Percentiles rank a stretch among this genome's conserved stretches.
Conservation (phyloP, 768 basidiomycete species). For the Albatrellus ellisii region DNA sequence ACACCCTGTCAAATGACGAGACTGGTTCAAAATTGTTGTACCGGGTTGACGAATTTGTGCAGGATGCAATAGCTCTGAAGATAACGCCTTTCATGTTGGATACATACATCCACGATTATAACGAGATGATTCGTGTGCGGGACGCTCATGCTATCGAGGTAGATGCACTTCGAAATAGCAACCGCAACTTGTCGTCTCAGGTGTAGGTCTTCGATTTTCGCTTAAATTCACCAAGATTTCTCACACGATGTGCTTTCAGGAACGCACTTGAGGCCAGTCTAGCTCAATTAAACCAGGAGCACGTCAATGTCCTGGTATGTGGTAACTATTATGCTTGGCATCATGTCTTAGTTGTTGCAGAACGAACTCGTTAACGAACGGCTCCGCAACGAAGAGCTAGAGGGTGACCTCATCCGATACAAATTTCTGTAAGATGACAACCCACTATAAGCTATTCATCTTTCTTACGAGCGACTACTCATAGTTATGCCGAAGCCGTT, state of each 20-base stretch:
- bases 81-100: slow-evolving; percentile 98
- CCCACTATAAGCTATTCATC: background rate
- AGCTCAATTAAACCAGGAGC: slow-evolving; percentile 71
- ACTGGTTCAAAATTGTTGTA: slow-evolving; percentile 25
- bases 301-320: slow-evolving; percentile 58
- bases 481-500: slow-evolving; percentile 40
- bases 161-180: slow-evolving; percentile 70
- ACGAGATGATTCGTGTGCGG: slow-evolving; percentile 60
- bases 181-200: slow-evolving; percentile 61
- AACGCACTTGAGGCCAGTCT: slow-evolving; percentile 70
- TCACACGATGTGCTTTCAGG: slow-evolving; percentile 24
- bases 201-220: slow-evolving; percentile 41
- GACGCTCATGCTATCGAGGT: slow-evolving; percentile 80
- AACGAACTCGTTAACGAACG: slow-evolving; percentile 86
- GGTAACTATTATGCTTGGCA: background rate
- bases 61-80: slow-evolving; percentile 70
- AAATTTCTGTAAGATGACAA: slow-evolving; percentile 59
- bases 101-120: slow-evolving; percentile 77
- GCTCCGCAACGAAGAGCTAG: slow-evolving; percentile 84
- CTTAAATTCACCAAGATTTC: background rate
- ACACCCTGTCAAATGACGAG: background rate
- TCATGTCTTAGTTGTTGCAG: slow-evolving; percentile 27
- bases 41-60: slow-evolving; percentile 71
- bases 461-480: background rate
- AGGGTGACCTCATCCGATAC: slow-evolving; percentile 88